Base-by-base conservation (phyloP, 164 flowering plant genomes). In the Kalanchoe fedtschenkoi region DNA sequence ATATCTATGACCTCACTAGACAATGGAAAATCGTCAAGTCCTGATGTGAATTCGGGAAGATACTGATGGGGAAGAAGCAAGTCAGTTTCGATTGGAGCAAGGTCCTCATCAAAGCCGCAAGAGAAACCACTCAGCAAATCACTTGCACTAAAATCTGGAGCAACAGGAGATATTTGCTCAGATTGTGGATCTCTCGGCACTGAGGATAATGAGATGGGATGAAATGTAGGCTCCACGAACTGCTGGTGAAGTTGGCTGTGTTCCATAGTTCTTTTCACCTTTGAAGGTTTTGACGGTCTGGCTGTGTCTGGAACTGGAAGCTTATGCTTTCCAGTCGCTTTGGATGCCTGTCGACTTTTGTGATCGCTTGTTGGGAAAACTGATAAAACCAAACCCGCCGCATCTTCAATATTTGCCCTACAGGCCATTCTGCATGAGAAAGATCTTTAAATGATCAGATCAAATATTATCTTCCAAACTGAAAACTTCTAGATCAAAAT, bases 261-360 rank as follows among this genome's bases (percentile, higher is more conserved):
- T 64, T 77, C 87, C 6, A 59, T 26, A 26, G 58, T 61, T 70
- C 68, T 81, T 58, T 71, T 79, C 30, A 42, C 32, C 74, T 85
- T 88, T 9, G 84, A 74, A 67, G 80, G 87, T 9, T 34, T 33
- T 26, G 88, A 62, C 29, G 79, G 71, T 70, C 68, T 88, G 21
- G 19, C 21, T 2, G 78, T 67, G 13, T 91, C 98, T 15, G 81
- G 65, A 32, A 62, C 30, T 16, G 71, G 34, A 17, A 78, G 78
- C 74, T 85, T 92, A 71, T 86, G 91, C 69, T 90, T 90, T 39
- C 95, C 95, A 65, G 71, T 38, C 41, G 73, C 60, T 65, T 85
- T 88, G 1, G 73, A 57, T 14, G 71, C 64, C 21, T 77, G 55
- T 24, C 84, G 80, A 42, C 77, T 67, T 71, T 72, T 79, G n/a